Percentiles rank a stretch among this genome's conserved stretches.
Evolutionary conservation across 1,284 basidiomycete species (phyloP).

Genomic region (Apiotrichum sp.): DNA sequence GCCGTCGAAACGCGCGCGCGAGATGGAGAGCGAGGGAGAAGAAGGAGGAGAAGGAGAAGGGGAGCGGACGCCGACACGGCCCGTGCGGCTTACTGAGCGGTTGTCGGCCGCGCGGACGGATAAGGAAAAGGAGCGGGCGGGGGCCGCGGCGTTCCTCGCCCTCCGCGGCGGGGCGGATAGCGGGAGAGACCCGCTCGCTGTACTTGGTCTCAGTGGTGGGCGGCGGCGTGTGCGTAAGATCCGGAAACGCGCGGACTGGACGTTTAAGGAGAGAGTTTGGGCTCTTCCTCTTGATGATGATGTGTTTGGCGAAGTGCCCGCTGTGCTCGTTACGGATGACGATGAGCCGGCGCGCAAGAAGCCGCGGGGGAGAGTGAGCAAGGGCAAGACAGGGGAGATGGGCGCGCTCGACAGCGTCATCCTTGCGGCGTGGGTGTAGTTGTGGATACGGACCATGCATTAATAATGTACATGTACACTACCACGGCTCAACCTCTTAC

Average conservation of each 20-base stretch:
- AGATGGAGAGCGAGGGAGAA: slow-evolving; percentile 5
- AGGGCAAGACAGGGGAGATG: neutral
- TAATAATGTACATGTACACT: too few relatives aligned
- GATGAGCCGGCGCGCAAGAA: neutral
- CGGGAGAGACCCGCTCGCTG: neutral
- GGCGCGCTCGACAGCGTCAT: neutral
- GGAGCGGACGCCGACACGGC: slow-evolving; percentile 16
- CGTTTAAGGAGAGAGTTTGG: slow-evolving; percentile 11
- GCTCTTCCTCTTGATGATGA: too few relatives aligned
- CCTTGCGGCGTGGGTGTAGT: neutral
- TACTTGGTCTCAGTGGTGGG: neutral
- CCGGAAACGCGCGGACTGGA: slow-evolving; percentile 8
- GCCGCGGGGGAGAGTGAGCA: neutral
- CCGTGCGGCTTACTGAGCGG: neutral
- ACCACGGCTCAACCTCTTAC: too few relatives aligned
- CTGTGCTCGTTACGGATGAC: neutral
- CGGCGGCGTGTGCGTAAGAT: neutral
- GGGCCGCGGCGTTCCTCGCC: slow-evolving; percentile 31
- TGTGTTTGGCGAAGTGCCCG: neutral
- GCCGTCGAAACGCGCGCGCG: slow-evolving; percentile 8
- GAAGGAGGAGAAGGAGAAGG: slow-evolving; percentile 15
- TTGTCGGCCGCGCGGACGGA: neutral
- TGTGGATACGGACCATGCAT: neutral
- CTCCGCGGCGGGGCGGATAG: slow-evolving; percentile 10
- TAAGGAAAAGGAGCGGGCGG: slow-evolving; percentile 15